Percentiles rank a stretch among this genome's conserved stretches.
Evolutionary conservation across 768 basidiomycete genomes (phyloP).

Genomic region (Hemileccinum rubropunctum): DNA sequence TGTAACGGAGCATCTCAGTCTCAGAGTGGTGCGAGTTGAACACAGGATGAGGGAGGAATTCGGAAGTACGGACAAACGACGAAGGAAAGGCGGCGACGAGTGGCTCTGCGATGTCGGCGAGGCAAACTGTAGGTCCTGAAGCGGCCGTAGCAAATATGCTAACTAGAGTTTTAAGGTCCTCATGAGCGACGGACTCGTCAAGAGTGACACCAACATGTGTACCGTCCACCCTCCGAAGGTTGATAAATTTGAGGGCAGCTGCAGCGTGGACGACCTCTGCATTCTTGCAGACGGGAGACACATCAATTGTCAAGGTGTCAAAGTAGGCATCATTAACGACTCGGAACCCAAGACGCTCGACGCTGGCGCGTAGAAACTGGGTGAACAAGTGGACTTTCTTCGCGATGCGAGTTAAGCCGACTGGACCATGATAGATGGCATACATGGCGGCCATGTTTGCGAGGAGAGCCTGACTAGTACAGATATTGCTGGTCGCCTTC

Average conservation of each 20-base stretch:
- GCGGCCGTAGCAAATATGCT: conserved; percentile 78
- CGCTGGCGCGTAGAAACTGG: conserved; percentile 62
- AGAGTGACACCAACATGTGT: conserved; percentile 82
- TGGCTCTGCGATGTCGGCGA: conserved; percentile 48
- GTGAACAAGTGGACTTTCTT: conserved; percentile 89
- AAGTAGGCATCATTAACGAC: conserved; percentile 76
- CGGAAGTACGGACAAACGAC: conserved; percentile 55
- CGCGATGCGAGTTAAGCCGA: conserved; percentile 81
- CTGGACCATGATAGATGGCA: conserved; percentile 93
- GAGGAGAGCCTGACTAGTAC: conserved; percentile 94
- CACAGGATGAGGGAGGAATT: conserved; percentile 81
- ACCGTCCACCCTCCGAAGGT: conserved; percentile 76
- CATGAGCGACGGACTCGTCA: conserved; percentile 82
- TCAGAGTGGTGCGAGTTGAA: conserved; percentile 98
- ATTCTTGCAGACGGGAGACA: conserved; percentile 53
- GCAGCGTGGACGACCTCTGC: conserved; percentile 66
- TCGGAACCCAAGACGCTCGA: conserved; percentile 74
- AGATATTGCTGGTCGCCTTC: conserved; percentile 98
- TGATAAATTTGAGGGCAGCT: conserved; percentile 67
- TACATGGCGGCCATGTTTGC: conserved; percentile 99
- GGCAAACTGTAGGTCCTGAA: conserved; percentile 43
- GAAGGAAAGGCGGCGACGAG: conserved; percentile 46
- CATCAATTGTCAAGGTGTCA: conserved; percentile 84
- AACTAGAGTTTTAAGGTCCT: conserved; percentile 73
- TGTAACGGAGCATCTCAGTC: conserved; percentile 97